phyloP scores from a whole-genome alignment of 495 filamentous ascomycete genomes.

The Chaetomidium leptoderma region DNA sequence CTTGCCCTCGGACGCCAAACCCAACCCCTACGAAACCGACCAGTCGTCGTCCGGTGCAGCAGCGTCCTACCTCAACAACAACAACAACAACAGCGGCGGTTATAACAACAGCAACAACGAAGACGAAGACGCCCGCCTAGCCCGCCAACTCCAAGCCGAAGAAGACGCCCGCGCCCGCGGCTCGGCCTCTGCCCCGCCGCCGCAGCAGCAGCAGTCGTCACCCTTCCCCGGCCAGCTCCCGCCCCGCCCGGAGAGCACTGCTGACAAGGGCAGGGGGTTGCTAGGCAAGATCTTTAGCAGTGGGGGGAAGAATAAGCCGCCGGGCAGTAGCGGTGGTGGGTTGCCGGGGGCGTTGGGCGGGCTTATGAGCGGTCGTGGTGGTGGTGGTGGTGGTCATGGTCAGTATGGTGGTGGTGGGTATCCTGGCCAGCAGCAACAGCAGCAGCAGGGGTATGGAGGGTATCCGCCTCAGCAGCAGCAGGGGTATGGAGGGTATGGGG shows the following conservation, averaged over 20 bases:
- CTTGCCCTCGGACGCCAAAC: constrained; percentile 53
- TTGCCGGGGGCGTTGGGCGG: constrained; percentile 16
- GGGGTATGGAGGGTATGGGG: constrained; percentile 8
- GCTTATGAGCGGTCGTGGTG: constrained; percentile 11
- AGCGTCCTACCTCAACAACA: constrained; percentile 7
- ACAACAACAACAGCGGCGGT: constrained; percentile 48
- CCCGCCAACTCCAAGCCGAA: constrained; percentile 74
- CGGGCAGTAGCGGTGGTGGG: constrained; percentile 16
- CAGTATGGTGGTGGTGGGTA: constrained; percentile 27
- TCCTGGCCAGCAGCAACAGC: constrained; percentile 30
- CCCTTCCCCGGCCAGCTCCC: constrained; percentile 38
- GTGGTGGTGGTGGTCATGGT: constrained; percentile 8
- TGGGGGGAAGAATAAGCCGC: constrained; percentile 36
- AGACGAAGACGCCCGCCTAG: constrained; percentile 67
- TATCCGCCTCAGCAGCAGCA: constrained; percentile 30
- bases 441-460: constrained; percentile 27
- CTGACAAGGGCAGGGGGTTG: constrained; percentile 41
- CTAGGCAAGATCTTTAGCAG: constrained; percentile 55
- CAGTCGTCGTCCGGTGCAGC: not conserved
- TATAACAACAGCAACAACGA: constrained; percentile 23
- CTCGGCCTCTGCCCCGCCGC: constrained; percentile 14
- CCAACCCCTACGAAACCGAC: constrained; percentile 53
- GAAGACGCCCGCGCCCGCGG: constrained; percentile 61
- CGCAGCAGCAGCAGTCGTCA: not conserved
- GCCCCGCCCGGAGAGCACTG: constrained; percentile 37